Conservation (phyloP, 306 rosid genomes). For the Glycine tomentella region DNA sequence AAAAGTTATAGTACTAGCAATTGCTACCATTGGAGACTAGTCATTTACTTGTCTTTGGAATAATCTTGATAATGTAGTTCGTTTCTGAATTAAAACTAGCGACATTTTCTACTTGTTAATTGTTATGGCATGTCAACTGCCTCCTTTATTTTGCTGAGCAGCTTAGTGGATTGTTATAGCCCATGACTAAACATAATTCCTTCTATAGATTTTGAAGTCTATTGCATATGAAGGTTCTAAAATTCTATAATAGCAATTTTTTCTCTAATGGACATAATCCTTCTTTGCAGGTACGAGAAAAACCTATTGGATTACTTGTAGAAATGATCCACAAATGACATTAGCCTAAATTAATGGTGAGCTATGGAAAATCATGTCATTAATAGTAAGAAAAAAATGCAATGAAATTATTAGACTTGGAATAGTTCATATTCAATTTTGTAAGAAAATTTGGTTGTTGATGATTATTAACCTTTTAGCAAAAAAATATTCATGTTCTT, state of each 20-base stretch:
- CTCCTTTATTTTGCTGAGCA: background rate
- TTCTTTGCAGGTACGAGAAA: background rate
- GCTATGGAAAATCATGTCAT: too few relatives aligned
- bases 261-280: constrained; percentile 8
- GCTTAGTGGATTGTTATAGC: background rate
- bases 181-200: background rate
- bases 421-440: too few relatives aligned
- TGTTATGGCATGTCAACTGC: background rate
- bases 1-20: constrained; percentile 8
- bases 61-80: background rate
- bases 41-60: background rate
- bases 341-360: too few relatives aligned
- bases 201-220: constrained; percentile 4
- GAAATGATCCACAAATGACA: too few relatives aligned
- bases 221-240: constrained; percentile 3
- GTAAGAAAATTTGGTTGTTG: too few relatives aligned
- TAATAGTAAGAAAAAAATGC: too few relatives aligned
- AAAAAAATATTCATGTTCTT: too few relatives aligned
- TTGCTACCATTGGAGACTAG: background rate
- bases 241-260: background rate
- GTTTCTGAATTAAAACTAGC: constrained; percentile 25
- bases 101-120: background rate
- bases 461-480: too few relatives aligned
- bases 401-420: too few relatives aligned
- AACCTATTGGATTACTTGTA: too few relatives aligned